Conservation (phyloP, 176 grass and related monocot species). For the Panicum miliaceum region DNA sequence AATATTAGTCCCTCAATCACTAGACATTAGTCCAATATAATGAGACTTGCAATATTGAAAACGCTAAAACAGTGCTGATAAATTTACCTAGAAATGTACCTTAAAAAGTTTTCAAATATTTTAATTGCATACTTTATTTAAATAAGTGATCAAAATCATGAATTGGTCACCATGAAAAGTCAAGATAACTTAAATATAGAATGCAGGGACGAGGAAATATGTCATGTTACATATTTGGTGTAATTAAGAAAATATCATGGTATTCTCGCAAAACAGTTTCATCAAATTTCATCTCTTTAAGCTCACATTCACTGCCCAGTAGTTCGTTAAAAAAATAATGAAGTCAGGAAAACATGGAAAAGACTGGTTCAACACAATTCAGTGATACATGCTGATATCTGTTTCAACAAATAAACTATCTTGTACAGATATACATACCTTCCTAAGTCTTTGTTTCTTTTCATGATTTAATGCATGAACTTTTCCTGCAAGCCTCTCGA, state of each 20-base stretch:
- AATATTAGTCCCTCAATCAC: neutral
- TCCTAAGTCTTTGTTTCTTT: conserved; percentile 73
- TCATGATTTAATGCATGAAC: conserved; percentile 68
- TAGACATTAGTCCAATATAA: neutral
- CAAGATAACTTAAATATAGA: neutral
- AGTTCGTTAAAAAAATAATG: neutral
- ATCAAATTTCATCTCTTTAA: neutral
- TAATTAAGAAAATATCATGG: neutral
- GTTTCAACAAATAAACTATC: neutral
- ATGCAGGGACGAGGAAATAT: neutral
- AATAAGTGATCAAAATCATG: neutral
- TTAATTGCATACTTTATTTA: neutral
- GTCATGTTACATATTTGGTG: neutral
- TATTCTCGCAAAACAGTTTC: neutral
- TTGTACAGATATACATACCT: conserved; percentile 47
- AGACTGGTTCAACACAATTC: neutral
- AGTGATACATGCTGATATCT: conserved; percentile 5
- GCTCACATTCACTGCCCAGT: neutral
- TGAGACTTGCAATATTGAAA: neutral
- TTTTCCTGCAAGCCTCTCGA: conserved; percentile 62
- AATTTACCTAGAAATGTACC: neutral
- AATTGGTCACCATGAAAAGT: neutral
- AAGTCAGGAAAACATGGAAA: neutral
- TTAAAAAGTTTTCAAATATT: neutral
- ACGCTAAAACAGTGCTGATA: neutral